phyloP scores from a whole-genome alignment of 495 filamentous ascomycete species.

The Neurospora africana region DNA sequence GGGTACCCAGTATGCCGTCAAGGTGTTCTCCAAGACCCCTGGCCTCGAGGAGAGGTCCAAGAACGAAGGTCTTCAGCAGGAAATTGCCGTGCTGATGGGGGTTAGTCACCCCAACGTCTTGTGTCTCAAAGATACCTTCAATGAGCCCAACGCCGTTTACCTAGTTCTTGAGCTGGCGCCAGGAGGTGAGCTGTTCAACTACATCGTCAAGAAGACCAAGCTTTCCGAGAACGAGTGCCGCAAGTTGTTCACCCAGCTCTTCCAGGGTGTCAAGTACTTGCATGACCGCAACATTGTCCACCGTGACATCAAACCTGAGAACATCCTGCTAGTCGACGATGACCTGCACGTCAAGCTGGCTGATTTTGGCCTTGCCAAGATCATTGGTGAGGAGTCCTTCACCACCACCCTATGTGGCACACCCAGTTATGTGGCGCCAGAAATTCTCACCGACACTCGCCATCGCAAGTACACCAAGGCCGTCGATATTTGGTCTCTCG shows the following conservation, averaged over 20 bases:
- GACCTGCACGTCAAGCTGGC: slow-evolving; percentile 82
- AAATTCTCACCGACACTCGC: slow-evolving; percentile 71
- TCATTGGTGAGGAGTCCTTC: slow-evolving; percentile 97
- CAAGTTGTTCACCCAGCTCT: slow-evolving; percentile 82
- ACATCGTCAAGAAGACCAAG: slow-evolving; percentile 80
- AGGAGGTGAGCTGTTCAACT: slow-evolving; percentile 92
- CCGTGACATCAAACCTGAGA: slow-evolving; percentile 97
- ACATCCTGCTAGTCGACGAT: slow-evolving; percentile 82
- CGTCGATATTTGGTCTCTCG: slow-evolving; percentile 94
- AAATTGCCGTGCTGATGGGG: slow-evolving; percentile 91
- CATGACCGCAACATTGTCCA: slow-evolving; percentile 97
- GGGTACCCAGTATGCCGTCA: slow-evolving; percentile 80
- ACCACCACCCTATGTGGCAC: slow-evolving; percentile 96
- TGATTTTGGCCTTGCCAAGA: slow-evolving; percentile 96
- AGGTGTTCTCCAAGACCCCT: slow-evolving; percentile 77
- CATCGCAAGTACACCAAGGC: slow-evolving; percentile 86
- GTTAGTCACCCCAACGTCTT: slow-evolving; percentile 93
- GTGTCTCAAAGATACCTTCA: slow-evolving; percentile 90
- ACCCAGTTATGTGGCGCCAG: slow-evolving; percentile 91
- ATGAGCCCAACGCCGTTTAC: slow-evolving; percentile 84
- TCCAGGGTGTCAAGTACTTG: slow-evolving; percentile 89
- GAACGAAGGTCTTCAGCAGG: slow-evolving; percentile 78
- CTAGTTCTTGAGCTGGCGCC: slow-evolving; percentile 83
- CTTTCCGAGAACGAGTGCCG: slow-evolving; percentile 73
- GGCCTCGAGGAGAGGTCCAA: slow-evolving; percentile 72